Percentiles rank a stretch among this genome's conserved stretches.
Evolutionary conservation across 2,329 filamentous ascomycete genomes (phyloP).

Genomic region (Xylariaceae sp.): DNA sequence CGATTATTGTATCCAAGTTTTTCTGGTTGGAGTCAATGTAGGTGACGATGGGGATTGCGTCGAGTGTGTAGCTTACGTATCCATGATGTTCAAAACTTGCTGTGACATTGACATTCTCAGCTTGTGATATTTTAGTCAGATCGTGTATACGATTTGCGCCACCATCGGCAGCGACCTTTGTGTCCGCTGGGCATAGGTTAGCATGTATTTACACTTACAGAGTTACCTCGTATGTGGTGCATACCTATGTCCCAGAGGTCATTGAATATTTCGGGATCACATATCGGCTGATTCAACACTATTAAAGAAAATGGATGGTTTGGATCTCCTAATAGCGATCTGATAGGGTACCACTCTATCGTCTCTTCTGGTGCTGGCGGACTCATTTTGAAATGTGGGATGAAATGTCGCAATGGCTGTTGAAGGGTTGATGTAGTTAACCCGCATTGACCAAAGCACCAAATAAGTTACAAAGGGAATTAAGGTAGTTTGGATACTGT

Average conservation of each 20-base stretch:
- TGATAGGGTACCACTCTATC: conserved; percentile 37
- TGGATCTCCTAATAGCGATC: conserved; percentile 24
- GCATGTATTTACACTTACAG: conserved; percentile 4
- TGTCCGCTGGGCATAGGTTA: conserved; percentile 47
- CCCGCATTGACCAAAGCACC: too few relatives aligned
- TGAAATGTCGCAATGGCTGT: too few relatives aligned
- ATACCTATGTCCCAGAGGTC: conserved; percentile 31
- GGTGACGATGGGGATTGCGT: too few relatives aligned
- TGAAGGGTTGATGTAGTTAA: too few relatives aligned
- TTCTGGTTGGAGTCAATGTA: conserved; percentile 36
- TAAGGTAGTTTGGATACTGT: too few relatives aligned
- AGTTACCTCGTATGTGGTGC: neutral
- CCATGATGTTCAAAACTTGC: neutral
- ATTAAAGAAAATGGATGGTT: conserved; percentile 47
- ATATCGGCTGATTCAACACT: conserved; percentile 60
- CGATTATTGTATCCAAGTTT: conserved; percentile 72
- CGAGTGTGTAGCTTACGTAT: conserved; percentile 4
- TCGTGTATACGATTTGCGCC: conserved; percentile 75
- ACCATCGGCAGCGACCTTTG: conserved; percentile 82
- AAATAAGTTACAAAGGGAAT: too few relatives aligned
- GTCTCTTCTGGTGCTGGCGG: neutral
- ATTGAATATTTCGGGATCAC: conserved; percentile 23
- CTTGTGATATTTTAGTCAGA: conserved; percentile 24
- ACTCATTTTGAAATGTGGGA: conserved; percentile 9
- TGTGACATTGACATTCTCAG: neutral